Conservation (phyloP, 2,329 filamentous ascomycete species). For the Pseudogymnoascus sp. region DNA sequence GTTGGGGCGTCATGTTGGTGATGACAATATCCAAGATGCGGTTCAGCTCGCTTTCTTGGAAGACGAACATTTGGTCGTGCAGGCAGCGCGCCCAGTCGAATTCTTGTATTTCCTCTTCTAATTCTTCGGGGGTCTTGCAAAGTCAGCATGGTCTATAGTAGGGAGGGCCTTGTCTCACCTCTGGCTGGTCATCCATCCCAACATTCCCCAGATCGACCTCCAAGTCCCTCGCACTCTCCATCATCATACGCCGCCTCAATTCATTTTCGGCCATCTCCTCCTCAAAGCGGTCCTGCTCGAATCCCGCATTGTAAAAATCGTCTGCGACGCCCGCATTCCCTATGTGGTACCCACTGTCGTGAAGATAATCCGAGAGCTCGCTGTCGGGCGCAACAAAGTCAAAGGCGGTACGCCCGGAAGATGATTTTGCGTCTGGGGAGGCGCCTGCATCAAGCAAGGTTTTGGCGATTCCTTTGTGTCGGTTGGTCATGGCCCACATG, state of each 20-base stretch:
- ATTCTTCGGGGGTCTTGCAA: slow-evolving; percentile 62
- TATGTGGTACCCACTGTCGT: slow-evolving; percentile 88
- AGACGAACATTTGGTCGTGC: slow-evolving; percentile 99
- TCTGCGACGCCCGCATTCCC: slow-evolving; percentile 71
- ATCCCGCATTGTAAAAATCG: slow-evolving; percentile 90
- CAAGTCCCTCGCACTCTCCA: slow-evolving; percentile 93
- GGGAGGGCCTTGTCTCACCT: slow-evolving; percentile 48
- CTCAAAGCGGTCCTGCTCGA: slow-evolving; percentile 89
- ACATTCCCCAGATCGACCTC: slow-evolving; percentile 95
- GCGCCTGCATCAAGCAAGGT: slow-evolving; percentile 85
- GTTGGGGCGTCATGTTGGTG: slow-evolving; percentile 94
- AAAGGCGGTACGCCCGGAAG: slow-evolving; percentile 84
- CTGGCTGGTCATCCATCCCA: slow-evolving; percentile 89
- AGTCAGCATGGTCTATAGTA: slow-evolving; percentile 25
- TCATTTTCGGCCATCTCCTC: slow-evolving; percentile 97
- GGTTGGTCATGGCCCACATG: slow-evolving; percentile 99
- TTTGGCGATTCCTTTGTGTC: slow-evolving; percentile 94
- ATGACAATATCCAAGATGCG: slow-evolving; percentile 92
- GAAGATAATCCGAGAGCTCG: slow-evolving; percentile 91
- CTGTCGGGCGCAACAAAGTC: slow-evolving; percentile 94
- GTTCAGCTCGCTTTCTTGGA: slow-evolving; percentile 88
- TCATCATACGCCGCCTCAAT: slow-evolving; percentile 95
- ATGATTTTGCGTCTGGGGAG: slow-evolving; percentile 92
- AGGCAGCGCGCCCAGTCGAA: slow-evolving; percentile 93
- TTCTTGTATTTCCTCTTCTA: slow-evolving; percentile 82